Evolutionary conservation across 805 yeast species (phyloP), one percentile per base, ranked within the genome.

Genomic region (Alloascoidea africana): DNA sequence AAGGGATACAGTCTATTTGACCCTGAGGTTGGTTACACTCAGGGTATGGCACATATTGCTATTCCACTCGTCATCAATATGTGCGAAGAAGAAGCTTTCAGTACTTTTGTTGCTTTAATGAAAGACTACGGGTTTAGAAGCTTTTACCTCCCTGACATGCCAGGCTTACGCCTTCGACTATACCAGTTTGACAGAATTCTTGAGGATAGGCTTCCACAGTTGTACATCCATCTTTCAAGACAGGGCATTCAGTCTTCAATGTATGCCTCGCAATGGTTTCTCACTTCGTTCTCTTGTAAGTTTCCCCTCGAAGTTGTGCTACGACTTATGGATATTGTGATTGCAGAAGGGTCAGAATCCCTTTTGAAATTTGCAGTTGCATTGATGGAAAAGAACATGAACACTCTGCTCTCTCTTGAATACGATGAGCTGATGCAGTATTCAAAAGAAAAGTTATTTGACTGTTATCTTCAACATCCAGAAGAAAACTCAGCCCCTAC

Each of bases 181-280:
- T 87, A 89, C 54, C 95, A 91, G 52, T 87, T 86, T 57, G 97
- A 91, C 53, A 67, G 96, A 39, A 56, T 89, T 36, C 51, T 91
- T 27, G 96, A 87, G 53, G 89, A 76, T 44, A 57, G 65, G 34
- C 60, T 76, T 15, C 97, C 97, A 0, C 62, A 63, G 4, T 63
- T 91, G 36, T 73, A 73, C 52, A 68, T 70, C 35, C 97, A 91
- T 60, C 61, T 91, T 46, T 65, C 68, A 18, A 74, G 86, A 44
- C 93, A 89, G 55, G 96, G 96, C 4, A 75, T 91, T 16, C 70
- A 78, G 42, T 81, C 95, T 2, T 79, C 94, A 16, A 89, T 89
- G 97, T 91, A 84, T 62, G 97, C 96, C 0, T 77, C 94, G 2
- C 97, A 91, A 57, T 91, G 98, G 98, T 89, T 91, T 51, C 66